phyloP scores from a whole-genome alignment of 2,329 filamentous ascomycete genomes.

The Apiospora kogelbergensis region DNA sequence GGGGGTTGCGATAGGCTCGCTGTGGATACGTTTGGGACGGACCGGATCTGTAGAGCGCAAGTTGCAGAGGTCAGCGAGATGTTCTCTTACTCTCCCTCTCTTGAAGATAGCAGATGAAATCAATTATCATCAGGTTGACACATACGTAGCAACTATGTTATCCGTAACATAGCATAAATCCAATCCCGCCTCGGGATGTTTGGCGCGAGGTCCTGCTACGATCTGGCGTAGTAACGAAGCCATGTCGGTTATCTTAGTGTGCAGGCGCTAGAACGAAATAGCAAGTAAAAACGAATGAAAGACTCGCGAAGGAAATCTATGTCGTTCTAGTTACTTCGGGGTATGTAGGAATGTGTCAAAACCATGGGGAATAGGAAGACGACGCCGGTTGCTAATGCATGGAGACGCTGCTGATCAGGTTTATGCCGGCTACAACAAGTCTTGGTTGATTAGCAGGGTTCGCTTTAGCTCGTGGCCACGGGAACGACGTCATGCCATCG shows the following conservation, averaged over 20 bases:
- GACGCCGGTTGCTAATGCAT: neutral
- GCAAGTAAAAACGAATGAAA: neutral
- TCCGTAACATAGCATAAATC: conserved; percentile 96
- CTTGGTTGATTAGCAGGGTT: neutral
- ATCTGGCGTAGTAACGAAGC: conserved; percentile 84
- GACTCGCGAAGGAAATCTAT: neutral
- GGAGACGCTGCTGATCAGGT: neutral
- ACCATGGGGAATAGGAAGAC: neutral
- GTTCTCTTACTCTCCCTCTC: neutral
- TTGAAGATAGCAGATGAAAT: neutral
- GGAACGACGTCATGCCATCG: neutral
- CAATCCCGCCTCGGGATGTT: conserved; percentile 83
- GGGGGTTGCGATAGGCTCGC: conserved; percentile 89
- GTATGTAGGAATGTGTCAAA: neutral
- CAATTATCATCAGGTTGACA: conserved; percentile 6
- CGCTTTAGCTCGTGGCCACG: neutral
- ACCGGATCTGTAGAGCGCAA: conserved; percentile 67
- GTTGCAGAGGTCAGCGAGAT: neutral
- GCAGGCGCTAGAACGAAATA: neutral
- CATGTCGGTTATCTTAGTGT: conserved; percentile 42
- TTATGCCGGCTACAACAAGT: neutral
- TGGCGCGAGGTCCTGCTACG: conserved; percentile 80
- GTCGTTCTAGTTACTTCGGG: neutral
- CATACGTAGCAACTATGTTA: conserved; percentile 65
- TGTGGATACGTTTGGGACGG: conserved; percentile 88